Conservation (phyloP, 805 yeast species). For the Saccharomycopsis capsularis region DNA sequence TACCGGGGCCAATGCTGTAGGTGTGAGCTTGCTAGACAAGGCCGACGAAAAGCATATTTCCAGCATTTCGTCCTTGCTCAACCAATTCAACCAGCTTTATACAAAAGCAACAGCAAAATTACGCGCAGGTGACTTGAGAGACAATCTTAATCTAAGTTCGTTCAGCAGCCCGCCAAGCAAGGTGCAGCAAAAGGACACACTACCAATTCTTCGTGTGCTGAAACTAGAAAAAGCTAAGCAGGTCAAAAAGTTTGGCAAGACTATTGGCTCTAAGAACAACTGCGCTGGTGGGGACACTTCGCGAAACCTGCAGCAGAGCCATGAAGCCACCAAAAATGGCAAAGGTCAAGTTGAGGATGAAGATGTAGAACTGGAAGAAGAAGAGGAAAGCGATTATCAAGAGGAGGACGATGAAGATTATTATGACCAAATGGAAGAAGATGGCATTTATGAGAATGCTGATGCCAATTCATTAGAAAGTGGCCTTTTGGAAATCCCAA, state of each 20-base stretch:
- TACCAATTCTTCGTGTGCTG: too few species aligned
- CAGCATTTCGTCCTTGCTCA: not conserved
- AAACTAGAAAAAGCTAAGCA: not conserved
- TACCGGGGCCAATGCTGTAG: not conserved
- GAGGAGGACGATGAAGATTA: not conserved
- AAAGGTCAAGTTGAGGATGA: too few species aligned
- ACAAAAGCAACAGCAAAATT: not conserved
- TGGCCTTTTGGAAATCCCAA: not conserved
- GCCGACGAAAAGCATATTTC: not conserved
- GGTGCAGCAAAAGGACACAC: too few species aligned
- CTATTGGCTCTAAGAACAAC: not conserved
- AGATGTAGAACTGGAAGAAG: not conserved
- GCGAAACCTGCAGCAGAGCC: too few species aligned
- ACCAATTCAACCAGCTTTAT: constrained; percentile 1
- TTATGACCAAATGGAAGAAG: too few species aligned
- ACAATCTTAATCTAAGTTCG: not conserved
- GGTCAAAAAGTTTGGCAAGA: not conserved
- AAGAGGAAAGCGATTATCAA: not conserved
- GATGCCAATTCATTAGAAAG: not conserved
- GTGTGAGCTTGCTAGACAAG: constrained; percentile 8
- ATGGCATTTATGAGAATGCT: not conserved
- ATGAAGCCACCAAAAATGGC: too few species aligned
- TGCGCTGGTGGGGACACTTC: too few species aligned
- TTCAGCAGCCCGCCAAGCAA: not conserved
- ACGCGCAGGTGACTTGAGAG: not conserved